These are phyloP conservation scores for Gnomoniopsis smithogilvyi DNA, from an alignment of 2,329 filamentous ascomycete species.

Conservation along the genomic window DNA sequence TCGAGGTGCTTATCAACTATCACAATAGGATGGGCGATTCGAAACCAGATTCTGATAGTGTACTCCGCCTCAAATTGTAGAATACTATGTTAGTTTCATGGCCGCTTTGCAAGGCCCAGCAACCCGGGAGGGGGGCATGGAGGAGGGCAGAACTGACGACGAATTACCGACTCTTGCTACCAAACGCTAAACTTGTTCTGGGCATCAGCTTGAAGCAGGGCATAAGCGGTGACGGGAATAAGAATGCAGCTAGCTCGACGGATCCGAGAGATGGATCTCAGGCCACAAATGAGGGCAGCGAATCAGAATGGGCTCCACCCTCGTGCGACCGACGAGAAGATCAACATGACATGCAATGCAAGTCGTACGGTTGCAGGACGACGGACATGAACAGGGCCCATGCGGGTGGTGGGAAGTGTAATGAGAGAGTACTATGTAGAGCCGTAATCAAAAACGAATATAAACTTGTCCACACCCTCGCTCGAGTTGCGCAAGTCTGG, in stretches of 20 bases:
- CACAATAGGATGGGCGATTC: too few species aligned
- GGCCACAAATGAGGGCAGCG: background rate
- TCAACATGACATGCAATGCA: conserved; percentile 7
- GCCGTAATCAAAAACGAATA: background rate
- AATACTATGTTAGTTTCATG: background rate
- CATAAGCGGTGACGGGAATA: background rate
- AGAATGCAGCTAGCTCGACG: conserved; percentile 1
- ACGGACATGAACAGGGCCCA: background rate
- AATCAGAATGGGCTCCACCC: conserved; percentile 12
- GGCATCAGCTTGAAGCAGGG: too few species aligned
- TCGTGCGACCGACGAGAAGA: conserved; percentile 17
- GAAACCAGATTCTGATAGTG: too few species aligned
- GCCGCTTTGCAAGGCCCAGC: too few species aligned
- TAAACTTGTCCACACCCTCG: background rate
- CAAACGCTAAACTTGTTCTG: too few species aligned
- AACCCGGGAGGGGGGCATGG: too few species aligned
- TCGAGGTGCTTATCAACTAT: too few species aligned
- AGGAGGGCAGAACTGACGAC: too few species aligned
- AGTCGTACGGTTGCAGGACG: background rate
- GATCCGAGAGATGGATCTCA: conserved; percentile 4
- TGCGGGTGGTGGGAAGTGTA: background rate
- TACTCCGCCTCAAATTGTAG: background rate
- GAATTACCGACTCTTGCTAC: too few species aligned
- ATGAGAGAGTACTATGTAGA: too few species aligned
- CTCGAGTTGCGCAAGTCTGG: too few species aligned